A percentile compares a stretch with the other conserved stretches of the same genome.
Conservation (phyloP, 1,284 basidiomycete species). For the Sphagnurus paluster region DNA sequence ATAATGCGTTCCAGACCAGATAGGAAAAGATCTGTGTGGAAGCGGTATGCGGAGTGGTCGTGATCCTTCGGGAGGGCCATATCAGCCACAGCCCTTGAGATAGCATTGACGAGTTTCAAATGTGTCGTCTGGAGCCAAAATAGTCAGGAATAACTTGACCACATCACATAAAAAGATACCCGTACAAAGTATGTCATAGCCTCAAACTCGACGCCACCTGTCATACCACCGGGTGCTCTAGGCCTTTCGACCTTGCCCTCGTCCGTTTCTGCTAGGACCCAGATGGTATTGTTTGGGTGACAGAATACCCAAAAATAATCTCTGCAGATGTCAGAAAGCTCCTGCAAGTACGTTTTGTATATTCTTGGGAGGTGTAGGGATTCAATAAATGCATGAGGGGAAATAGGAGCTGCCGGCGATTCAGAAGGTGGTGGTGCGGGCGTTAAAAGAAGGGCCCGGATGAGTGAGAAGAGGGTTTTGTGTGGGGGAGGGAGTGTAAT, state of each 20-base stretch:
- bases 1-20: slow-evolving; percentile 87
- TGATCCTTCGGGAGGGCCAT: slow-evolving; percentile 64
- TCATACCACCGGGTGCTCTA: slow-evolving; percentile 95
- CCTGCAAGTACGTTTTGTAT: slow-evolving; percentile 90
- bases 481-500: slow-evolving; percentile 72
- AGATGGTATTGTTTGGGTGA: slow-evolving; percentile 90
- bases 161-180: slow-evolving; percentile 15
- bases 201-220: slow-evolving; percentile 97
- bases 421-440: slow-evolving; percentile 74
- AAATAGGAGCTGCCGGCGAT: slow-evolving; percentile 59
- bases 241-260: slow-evolving; percentile 86
- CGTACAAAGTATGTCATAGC: slow-evolving; percentile 93
- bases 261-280: slow-evolving; percentile 82
- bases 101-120: slow-evolving; percentile 79
- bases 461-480: slow-evolving; percentile 65
- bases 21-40: slow-evolving; percentile 84
- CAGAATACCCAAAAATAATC: slow-evolving; percentile 99
- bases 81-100: slow-evolving; percentile 63
- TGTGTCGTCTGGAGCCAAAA: slow-evolving; percentile 67
- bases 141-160: slow-evolving; percentile 6
- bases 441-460: slow-evolving; percentile 71
- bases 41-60: slow-evolving; percentile 73
- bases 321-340: slow-evolving; percentile 86
- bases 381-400: slow-evolving; percentile 89
- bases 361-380: slow-evolving; percentile 80